A percentile compares a stretch with the other conserved stretches of the same genome.
Evolutionary conservation across 1,284 basidiomycete genomes (phyloP).

Genomic region (Xerocomus amazonicus): DNA sequence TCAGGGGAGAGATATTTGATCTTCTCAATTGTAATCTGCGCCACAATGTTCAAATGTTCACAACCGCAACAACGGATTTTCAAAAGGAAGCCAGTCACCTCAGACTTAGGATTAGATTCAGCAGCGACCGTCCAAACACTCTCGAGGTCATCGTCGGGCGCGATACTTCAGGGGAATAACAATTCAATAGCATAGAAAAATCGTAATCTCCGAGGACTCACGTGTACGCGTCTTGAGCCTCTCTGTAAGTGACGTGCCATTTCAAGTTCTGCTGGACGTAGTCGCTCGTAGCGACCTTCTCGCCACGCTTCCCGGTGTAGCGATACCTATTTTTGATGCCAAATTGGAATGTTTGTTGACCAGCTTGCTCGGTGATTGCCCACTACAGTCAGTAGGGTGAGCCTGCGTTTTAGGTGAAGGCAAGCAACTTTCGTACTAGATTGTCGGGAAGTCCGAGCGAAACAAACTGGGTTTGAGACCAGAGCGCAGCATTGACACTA

Average conservation of each 20-base stretch:
- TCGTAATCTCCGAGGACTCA: neutral
- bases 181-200: neutral
- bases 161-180: neutral
- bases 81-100: neutral
- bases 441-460: neutral
- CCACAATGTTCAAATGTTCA: too few relatives aligned
- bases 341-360: neutral
- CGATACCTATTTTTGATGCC: neutral
- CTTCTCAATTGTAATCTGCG: neutral
- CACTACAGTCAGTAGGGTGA: neutral
- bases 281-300: neutral
- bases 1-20: neutral
- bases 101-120: too few relatives aligned
- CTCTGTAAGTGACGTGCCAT: neutral
- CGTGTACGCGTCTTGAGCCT: neutral
- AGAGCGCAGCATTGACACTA: neutral
- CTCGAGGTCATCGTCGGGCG: neutral
- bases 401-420: neutral
- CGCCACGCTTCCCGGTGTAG: neutral
- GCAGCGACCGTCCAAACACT: neutral
- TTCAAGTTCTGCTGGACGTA: neutral
- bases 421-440: neutral
- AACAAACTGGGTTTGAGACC: neutral
- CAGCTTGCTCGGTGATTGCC: neutral
- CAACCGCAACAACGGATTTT: neutral